phyloP scores from a whole-genome alignment of 1,139 yeast genomes.

The Schwanniomyces etchellsii region DNA sequence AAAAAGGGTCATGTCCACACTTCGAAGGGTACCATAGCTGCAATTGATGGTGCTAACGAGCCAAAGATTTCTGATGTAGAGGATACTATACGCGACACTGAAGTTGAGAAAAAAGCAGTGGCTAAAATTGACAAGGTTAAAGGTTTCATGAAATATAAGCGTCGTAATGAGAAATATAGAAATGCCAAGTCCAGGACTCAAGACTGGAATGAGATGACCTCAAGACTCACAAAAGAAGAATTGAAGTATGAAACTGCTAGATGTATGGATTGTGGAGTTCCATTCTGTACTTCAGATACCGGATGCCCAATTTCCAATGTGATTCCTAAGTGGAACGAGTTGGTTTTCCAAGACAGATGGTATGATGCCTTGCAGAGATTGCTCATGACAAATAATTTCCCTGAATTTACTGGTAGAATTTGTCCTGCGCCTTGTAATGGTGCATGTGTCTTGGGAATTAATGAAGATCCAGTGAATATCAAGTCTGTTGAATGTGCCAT shows the following conservation, averaged over 20 bases:
- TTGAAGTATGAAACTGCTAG: conserved; percentile 92
- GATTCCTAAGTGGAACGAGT: conserved; percentile 97
- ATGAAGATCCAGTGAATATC: conserved; percentile 93
- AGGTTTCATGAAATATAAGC: conserved; percentile 91
- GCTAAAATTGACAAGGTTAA: conserved; percentile 72
- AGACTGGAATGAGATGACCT: conserved; percentile 91
- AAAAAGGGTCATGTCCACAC: conserved; percentile 41
- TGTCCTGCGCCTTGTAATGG: conserved; percentile 99
- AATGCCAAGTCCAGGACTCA: conserved; percentile 66
- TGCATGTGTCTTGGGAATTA: conserved; percentile 93
- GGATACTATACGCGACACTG: conserved; percentile 73
- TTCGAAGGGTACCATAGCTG: conserved; percentile 18
- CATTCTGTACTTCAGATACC: conserved; percentile 96
- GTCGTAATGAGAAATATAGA: conserved; percentile 85
- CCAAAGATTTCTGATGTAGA: conserved; percentile 88
- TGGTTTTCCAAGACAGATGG: conserved; percentile 95
- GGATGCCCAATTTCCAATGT: conserved; percentile 98
- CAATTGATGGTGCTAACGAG: conserved; percentile 47
- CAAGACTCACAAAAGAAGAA: conserved; percentile 78
- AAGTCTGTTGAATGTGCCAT: conserved; percentile 95
- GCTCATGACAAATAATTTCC: conserved; percentile 96
- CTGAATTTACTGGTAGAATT: conserved; percentile 96
- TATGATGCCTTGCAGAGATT: conserved; percentile 87
- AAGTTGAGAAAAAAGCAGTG: conserved; percentile 57
- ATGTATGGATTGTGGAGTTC: conserved; percentile 99